Conservation (phyloP, 139 green algal genomes). For the Chlamydomonas sp. region DNA sequence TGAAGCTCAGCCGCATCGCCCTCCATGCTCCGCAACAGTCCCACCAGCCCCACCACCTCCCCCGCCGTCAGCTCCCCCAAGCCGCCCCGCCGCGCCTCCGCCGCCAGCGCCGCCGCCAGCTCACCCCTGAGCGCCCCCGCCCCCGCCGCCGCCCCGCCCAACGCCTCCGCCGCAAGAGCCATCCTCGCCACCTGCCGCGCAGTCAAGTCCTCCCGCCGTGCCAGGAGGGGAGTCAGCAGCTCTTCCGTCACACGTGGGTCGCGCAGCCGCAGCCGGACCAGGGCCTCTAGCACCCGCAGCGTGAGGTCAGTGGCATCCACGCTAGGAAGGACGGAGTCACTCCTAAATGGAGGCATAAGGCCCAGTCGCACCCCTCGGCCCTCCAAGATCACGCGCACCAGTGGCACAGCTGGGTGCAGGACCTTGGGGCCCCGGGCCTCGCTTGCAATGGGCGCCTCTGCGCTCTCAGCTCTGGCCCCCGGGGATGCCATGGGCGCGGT, state of each 20-base stretch:
- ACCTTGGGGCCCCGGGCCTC: no score
- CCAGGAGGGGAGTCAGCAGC: not conserved
- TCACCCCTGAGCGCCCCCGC: no score
- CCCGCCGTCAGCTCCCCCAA: not conserved
- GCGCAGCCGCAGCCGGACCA: not conserved
- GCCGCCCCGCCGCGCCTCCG: not conserved
- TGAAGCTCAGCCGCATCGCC: not conserved
- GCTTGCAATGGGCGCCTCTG: no score
- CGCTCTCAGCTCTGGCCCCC: no score
- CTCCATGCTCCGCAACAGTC: not conserved
- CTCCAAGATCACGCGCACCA: no score
- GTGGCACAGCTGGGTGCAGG: no score
- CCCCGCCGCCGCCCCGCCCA: slow-evolving; percentile 6
- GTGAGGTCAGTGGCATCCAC: not conserved
- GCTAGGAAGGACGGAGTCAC: no score
- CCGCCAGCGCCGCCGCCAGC: not conserved
- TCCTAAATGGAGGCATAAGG: no score
- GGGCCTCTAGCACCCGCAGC: not conserved
- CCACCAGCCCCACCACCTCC: not conserved
- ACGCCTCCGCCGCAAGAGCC: not conserved
- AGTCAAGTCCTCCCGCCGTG: not conserved
- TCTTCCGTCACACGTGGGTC: not conserved
- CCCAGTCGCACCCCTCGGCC: no score
- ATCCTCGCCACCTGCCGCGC: not conserved
- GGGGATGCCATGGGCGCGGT: no score